A percentile compares a stretch with the other conserved stretches of the same genome.
phyloP scores from a whole-genome alignment of 495 filamentous ascomycete species.

The Barbatosphaeria neglecta region DNA sequence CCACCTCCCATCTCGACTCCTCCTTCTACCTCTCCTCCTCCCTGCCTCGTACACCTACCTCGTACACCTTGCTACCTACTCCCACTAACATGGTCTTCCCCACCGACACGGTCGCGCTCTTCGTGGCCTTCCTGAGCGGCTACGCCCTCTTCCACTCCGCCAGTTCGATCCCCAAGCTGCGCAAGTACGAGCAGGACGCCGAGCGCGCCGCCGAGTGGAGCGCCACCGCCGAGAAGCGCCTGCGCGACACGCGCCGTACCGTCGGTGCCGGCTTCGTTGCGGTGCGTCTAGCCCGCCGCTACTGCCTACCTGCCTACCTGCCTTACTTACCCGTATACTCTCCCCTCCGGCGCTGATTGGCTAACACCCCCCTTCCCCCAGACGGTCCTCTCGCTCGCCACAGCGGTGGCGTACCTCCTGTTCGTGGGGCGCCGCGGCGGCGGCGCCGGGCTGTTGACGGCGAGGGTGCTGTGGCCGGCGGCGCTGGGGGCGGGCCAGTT shows the following conservation, averaged over 20 bases:
- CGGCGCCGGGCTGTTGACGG: neutral
- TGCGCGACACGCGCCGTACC: slow-evolving; percentile 12
- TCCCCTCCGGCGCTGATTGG: neutral
- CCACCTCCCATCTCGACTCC: no score
- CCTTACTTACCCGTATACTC: neutral
- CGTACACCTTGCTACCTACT: no score
- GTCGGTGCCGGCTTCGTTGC: slow-evolving; percentile 8
- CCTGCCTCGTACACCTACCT: no score
- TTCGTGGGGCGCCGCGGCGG: slow-evolving; percentile 1
- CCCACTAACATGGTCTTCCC: slow-evolving; percentile 1
- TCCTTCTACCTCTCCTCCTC: no score
- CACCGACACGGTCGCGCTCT: slow-evolving; percentile 2
- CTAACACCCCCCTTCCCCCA: neutral
- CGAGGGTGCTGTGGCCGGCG: slow-evolving; percentile 2
- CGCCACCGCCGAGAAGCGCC: slow-evolving; percentile 7
- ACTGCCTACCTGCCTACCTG: neutral
- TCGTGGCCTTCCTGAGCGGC: slow-evolving; percentile 5
- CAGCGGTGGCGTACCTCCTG: slow-evolving; percentile 2
- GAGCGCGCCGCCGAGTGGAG: slow-evolving; percentile 14
- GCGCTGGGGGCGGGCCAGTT: slow-evolving; percentile 1
- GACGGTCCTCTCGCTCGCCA: slow-evolving; percentile 7
- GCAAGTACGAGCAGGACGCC: slow-evolving; percentile 9
- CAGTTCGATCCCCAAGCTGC: slow-evolving; percentile 12
- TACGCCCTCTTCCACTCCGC: slow-evolving; percentile 9
- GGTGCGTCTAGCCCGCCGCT: neutral